Conservation (phyloP, 2,329 filamentous ascomycete genomes). For the Furcasterigmium sp. region DNA sequence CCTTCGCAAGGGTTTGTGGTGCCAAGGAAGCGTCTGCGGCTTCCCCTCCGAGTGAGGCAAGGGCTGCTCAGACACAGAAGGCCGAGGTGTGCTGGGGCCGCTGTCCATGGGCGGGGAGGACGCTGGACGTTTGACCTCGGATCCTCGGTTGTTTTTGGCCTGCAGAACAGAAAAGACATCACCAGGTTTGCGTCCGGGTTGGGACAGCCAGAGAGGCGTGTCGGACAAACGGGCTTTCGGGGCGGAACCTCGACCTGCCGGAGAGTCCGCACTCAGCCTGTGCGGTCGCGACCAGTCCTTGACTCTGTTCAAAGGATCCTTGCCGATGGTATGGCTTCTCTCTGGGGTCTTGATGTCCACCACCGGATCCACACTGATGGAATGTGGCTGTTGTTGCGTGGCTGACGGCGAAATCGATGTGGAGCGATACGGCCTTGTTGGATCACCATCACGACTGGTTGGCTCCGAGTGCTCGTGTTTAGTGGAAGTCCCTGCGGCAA, state of each 20-base stretch:
- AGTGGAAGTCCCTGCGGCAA: constrained; percentile 16
- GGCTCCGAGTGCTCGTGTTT: background rate
- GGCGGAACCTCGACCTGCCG: background rate
- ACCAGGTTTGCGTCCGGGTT: background rate
- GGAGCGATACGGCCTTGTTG: no score
- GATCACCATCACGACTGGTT: no score
- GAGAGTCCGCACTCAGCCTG: background rate
- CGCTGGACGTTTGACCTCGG: background rate
- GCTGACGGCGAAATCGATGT: background rate
- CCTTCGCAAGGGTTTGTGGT: background rate
- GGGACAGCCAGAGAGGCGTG: background rate
- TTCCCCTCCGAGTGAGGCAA: background rate
- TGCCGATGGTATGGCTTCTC: constrained; percentile 1
- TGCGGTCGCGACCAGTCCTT: background rate
- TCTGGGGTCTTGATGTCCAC: background rate
- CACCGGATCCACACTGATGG: background rate
- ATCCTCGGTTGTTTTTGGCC: background rate
- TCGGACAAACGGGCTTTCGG: constrained; percentile 1
- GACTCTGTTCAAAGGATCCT: background rate
- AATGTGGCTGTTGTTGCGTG: background rate
- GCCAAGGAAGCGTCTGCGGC: background rate
- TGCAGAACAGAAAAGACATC: background rate
- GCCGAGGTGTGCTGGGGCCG: background rate
- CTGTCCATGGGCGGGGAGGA: background rate
- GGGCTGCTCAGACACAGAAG: no score